Conservation (phyloP, 2,329 filamentous ascomycete species). For the Fusarium torreyae region DNA sequence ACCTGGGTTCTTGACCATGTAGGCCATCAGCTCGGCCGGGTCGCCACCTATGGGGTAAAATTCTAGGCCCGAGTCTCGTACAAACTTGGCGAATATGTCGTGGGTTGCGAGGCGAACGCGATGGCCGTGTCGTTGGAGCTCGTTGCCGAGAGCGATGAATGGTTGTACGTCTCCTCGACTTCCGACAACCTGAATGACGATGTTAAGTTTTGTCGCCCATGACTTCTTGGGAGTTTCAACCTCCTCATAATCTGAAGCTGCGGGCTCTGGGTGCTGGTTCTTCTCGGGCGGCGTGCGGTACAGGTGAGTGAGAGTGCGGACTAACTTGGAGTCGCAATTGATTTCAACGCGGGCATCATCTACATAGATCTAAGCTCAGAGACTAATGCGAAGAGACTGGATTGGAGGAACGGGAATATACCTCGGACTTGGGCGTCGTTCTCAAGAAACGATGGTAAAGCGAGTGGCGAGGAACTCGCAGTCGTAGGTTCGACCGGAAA, state of each 20-base stretch:
- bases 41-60: slow-evolving; percentile 71
- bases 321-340: not conserved
- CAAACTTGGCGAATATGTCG: slow-evolving; percentile 64
- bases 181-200: slow-evolving; percentile 86
- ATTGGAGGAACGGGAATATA: accelerated
- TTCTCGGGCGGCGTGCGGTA: not conserved
- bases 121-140: slow-evolving; percentile 79
- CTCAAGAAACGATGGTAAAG: not conserved
- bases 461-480: not conserved
- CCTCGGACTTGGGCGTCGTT: not conserved
- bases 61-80: slow-evolving; percentile 63
- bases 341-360: not conserved
- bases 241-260: not conserved
- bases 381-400: not conserved
- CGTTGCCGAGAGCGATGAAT: slow-evolving; percentile 79
- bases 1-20: slow-evolving; percentile 54
- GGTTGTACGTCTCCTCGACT: slow-evolving; percentile 85
- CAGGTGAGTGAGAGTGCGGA: not conserved
- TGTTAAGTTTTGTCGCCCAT: slow-evolving; percentile 62
- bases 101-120: slow-evolving; percentile 82
- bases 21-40: slow-evolving; percentile 52
- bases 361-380: not conserved
- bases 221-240: not conserved
- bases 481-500: not conserved
- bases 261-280: not conserved